Evolutionary conservation across 2,329 filamentous ascomycete genomes (phyloP), one percentile per base, ranked within the genome.

Genomic region (Diplodia sapinea): DNA sequence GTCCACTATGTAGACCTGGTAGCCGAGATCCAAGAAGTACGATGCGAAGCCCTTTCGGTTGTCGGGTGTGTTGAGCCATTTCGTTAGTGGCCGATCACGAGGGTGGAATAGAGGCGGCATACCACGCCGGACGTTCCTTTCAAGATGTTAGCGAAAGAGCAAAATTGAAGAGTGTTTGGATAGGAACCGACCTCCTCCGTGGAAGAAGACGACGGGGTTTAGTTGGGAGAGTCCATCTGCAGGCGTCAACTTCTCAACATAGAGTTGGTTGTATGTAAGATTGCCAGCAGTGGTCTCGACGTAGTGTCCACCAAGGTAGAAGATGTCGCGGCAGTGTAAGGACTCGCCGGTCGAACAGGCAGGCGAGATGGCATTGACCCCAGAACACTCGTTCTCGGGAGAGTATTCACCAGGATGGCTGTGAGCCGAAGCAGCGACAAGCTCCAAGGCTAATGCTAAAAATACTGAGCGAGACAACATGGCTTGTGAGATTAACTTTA

Each of bases 51-150:
- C 83, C 66, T 74, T 69, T 5, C 79, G 74, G 40, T 79, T 80
- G 70, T 85, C 82, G 2, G 83, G 83, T 40, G 81, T 85, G 68
- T 82, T 83, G 36, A 81, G 75, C 74, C 81, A 84, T 70, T 83
- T 82, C 78, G 47, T 38, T 33, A 36, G 33, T 36, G 9, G 8
- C 3, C 15, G 23, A 33, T 36, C 1, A 17, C 31, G 23, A 31
- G 20, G 47, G 33, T 50, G 7, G 20, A 36, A 11, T 36, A 6
- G 11, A 9, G 11, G 17, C 15, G 36, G 55, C 55, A 52, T 61
- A 66, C 65, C 47, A 50, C 55, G 38, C 65, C 65, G 8, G 65
- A 61, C 15, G 65, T 40, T n/a, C 61, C 61, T 65, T 55, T 54
- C 26, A 29, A 33, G 23, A 36, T 36, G 50, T 64, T 64, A 64